Conservation (phyloP, 345 rosid species). For the Salix exigua region DNA sequence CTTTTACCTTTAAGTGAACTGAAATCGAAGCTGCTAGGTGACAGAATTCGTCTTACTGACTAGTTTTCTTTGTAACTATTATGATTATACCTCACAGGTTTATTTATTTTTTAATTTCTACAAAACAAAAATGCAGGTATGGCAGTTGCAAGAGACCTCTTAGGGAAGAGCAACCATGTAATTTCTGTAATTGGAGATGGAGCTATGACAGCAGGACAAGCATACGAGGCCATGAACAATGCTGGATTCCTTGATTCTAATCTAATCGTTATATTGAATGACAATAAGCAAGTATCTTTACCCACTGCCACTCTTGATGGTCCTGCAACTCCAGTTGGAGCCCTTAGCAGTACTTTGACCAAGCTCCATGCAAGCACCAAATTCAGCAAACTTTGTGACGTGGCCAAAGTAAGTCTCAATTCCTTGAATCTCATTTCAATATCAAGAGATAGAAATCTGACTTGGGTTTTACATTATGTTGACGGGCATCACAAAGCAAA, state of each 20-base stretch:
- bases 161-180: constrained; percentile 56
- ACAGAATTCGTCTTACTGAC: no score
- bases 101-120: not conserved
- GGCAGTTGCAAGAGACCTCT: constrained; percentile 68
- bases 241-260: constrained; percentile 64
- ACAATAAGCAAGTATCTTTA: constrained; percentile 70
- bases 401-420: constrained; percentile 40
- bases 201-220: constrained; percentile 80
- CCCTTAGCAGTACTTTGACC: constrained; percentile 53
- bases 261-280: constrained; percentile 52
- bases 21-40: no score
- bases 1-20: no score
- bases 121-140: constrained; percentile 36
- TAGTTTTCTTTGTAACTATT: not conserved
- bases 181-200: constrained; percentile 76
- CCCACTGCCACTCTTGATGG: constrained; percentile 78
- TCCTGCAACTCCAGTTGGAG: constrained; percentile 70
- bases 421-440: not conserved
- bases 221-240: constrained; percentile 73
- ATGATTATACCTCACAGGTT: not conserved
- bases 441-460: constrained; percentile 7
- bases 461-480: constrained; percentile 5
- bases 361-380: constrained; percentile 58
- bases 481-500: constrained; percentile 54
- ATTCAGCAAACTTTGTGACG: constrained; percentile 66